Base-by-base conservation (phyloP, 148 eudicot genomes). In the Rhododendron henanense region DNA sequence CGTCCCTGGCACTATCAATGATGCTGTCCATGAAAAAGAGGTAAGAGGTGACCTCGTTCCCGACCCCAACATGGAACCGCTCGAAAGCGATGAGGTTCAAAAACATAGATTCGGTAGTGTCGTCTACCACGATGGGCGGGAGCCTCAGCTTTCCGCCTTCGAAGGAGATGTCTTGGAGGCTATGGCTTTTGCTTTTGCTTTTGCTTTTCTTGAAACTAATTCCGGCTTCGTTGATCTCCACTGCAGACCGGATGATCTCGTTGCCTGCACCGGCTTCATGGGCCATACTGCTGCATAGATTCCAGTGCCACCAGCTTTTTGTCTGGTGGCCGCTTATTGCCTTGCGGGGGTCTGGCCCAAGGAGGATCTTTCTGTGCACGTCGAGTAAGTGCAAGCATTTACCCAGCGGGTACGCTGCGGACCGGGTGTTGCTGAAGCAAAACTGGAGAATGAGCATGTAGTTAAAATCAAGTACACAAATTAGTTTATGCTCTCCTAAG, bases 11-110 rank as follows among this genome's bases (percentile, higher is more conserved):
- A 15, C 45, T 81, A 59, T 89, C 88, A 15, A 91, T 88, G 28
- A 91, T 87, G 81, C 81, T 87, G 84, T 90, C 91, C 91, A 91
- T 91, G 67, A 91, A 88, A 37, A 83, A 89, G 55, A 91, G 45
- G 51, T 85, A 91, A 2, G 90, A 88, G 16, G 91, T 91, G 28
- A 91, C 85, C 35, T 87, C 90, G 44, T 91, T 85, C 21, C 90
- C 90, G 15, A 85, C 87, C 15, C 89, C 91, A 2, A 87, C 93
- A 35, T 91, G 93, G 81, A 71, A 86, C 41, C 91, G 67, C 65
- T 91, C 93, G 44, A 85, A 91, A 0, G 93, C 93, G 7, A 91
- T 87, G 10, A 89, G 88, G 86, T 91, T 91, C 37, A 91, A 57
- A 78, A 86, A 91, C 76, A 85, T 51, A 0, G 93, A 81, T 39